Evolutionary conservation across 345 rosid species (phyloP).

Genomic region (Dimocarpus longan): DNA sequence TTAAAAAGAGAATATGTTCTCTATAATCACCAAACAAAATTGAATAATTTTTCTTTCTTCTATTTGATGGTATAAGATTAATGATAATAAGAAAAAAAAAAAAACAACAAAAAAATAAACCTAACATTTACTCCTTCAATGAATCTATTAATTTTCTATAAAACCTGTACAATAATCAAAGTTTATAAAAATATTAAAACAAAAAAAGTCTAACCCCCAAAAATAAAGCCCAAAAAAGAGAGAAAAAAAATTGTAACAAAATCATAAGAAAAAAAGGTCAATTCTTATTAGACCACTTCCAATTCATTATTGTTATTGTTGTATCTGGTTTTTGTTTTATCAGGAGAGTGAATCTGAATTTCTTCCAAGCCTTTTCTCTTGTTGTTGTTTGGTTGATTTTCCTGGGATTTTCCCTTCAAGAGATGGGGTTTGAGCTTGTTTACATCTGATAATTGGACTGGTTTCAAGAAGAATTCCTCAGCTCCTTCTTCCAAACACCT

Average conservation of each 20-base stretch:
- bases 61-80: background rate
- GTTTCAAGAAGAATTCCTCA: constrained; percentile 84
- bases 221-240: background rate
- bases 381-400: constrained; percentile 23
- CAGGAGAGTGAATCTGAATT: constrained; percentile 31
- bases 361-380: constrained; percentile 50
- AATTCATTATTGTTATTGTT: background rate
- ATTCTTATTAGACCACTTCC: background rate
- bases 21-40: background rate
- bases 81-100: no score
- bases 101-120: no score
- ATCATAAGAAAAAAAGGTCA: background rate
- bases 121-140: background rate
- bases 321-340: constrained; percentile 32
- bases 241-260: background rate
- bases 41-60: background rate
- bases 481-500: constrained; percentile 95
- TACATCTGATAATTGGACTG: constrained; percentile 81
- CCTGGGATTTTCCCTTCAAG: constrained; percentile 44
- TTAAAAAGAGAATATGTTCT: background rate
- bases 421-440: constrained; percentile 67
- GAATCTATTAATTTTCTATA: background rate
- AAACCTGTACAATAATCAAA: background rate
- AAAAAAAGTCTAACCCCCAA: background rate
- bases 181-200: no score